phyloP scores from a whole-genome alignment of 306 rosid species.

The Cicer arietinum region DNA sequence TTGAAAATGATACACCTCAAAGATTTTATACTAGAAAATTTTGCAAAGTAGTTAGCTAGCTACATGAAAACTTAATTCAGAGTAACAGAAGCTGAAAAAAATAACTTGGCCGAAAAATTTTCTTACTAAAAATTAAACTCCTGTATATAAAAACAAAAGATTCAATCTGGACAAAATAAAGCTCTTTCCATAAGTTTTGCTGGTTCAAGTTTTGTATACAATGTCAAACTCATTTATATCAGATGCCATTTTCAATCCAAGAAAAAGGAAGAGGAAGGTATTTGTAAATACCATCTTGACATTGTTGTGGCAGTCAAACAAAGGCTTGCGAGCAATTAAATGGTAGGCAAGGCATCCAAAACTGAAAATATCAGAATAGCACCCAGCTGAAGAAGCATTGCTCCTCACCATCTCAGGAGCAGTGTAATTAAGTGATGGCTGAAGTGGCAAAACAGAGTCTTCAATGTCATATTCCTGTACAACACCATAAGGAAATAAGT shows the following conservation, averaged over 20 bases:
- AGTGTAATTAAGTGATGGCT: conserved; percentile 87
- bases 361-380: conserved; percentile 90
- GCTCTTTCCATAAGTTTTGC: conserved; percentile 31
- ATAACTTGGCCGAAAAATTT: background rate
- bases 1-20: conserved; percentile 11
- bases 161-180: conserved; percentile 18
- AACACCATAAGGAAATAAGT: conserved; percentile 41
- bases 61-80: conserved; percentile 8
- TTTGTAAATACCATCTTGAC: conserved; percentile 80
- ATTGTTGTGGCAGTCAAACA: conserved; percentile 92
- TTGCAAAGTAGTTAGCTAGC: background rate
- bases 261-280: conserved; percentile 34
- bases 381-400: conserved; percentile 60
- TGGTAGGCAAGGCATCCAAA: conserved; percentile 95
- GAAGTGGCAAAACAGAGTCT: conserved; percentile 90
- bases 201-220: conserved; percentile 18
- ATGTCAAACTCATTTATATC: conserved; percentile 21
- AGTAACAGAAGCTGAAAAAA: conserved; percentile 29
- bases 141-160: conserved; percentile 27
- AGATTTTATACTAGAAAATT: conserved; percentile 14
- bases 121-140: conserved; percentile 2
- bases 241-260: conserved; percentile 26
- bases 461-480: conserved; percentile 94
- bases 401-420: conserved; percentile 95
- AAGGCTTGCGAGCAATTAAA: conserved; percentile 82